Evolutionary conservation across 768 basidiomycete genomes (phyloP), one percentile per base, ranked within the genome.

Genomic region (Boletus edulis): DNA sequence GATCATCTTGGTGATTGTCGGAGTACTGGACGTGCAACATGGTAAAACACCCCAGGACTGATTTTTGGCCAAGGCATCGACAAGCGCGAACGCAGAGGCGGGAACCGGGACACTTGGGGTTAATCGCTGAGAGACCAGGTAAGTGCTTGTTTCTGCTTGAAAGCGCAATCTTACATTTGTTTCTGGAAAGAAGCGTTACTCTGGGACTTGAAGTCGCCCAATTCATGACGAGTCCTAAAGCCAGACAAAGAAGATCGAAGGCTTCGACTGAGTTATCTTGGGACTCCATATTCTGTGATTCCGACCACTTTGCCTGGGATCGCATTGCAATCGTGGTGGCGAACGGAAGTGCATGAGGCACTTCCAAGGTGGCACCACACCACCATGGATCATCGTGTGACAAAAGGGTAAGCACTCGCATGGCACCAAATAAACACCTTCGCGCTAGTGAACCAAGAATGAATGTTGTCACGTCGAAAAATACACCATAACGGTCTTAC

Each of bases 141-240:
- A 10, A 62, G 58, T 9, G 5, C 5, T 15, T 13, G 9, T 10
- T 35, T 27, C 15, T 7, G 38, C 9, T 9, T n/a, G 14, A 10
- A 29, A 46, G 14, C 15, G 3, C 40, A 46, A 2, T 68, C 84
- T 57, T 65, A 88, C 88, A 72, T 38, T 74, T 79, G 13, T 76
- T 73, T 40, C 79, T 76, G 10, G 83, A 66, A 3, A 73, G 60
- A 37, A 75, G 67, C 42, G 81, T 81, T 11, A 78, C 76, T n/a
- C 69, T 73, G 0, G 77, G 75, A n/a, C 77, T 72, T 6, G 73
- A 73, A 62, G 91, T 87, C 0, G 89, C 82, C 41, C 92, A 73
- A 67, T 91, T 92, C 49, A 89, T 89, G 39, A 92, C 72, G 11
- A 92, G 72, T 1, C 85, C 91, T 6, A 93, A 77, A 7, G 84